Percentiles rank a stretch among this genome's conserved stretches.
Conservation (phyloP, 228 moss, liverwort and hornwort species). For the Sphagnum magellanicum region DNA sequence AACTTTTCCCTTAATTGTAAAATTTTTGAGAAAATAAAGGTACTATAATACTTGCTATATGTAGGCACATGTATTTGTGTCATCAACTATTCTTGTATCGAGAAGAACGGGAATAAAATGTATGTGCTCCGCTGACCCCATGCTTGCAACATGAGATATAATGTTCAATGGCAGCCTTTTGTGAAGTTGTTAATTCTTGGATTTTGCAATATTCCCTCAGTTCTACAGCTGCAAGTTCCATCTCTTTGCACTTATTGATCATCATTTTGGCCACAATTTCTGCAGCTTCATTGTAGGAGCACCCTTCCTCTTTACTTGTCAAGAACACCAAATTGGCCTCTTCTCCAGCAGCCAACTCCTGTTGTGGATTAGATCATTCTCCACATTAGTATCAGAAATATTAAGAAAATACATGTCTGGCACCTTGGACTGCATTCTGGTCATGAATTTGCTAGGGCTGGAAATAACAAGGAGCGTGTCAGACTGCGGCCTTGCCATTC, state of each 20-base stretch:
- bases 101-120: background rate
- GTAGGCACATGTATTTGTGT: too few relatives aligned
- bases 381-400: too few relatives aligned
- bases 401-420: too few relatives aligned
- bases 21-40: too few relatives aligned
- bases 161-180: background rate
- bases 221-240: slow-evolving; percentile 6
- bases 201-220: background rate
- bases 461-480: too few relatives aligned
- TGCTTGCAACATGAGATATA: background rate
- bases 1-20: too few relatives aligned
- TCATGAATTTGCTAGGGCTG: too few relatives aligned
- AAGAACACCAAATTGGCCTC: slow-evolving; percentile 10
- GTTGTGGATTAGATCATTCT: background rate
- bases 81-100: too few relatives aligned
- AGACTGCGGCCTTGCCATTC: too few relatives aligned
- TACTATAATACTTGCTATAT: too few relatives aligned
- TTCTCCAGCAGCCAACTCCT: slow-evolving; percentile 18
- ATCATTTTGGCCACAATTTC: slow-evolving; percentile 12
- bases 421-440: too few relatives aligned
- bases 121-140: background rate
- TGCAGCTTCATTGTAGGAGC: slow-evolving; percentile 19
- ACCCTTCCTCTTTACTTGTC: slow-evolving; percentile 13
- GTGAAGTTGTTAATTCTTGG: background rate
- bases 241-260: slow-evolving; percentile 8